Evolutionary conservation across 2,329 filamentous ascomycete genomes (phyloP), one percentile per base, ranked within the genome.

Genomic region (Canariomyces notabilis): DNA sequence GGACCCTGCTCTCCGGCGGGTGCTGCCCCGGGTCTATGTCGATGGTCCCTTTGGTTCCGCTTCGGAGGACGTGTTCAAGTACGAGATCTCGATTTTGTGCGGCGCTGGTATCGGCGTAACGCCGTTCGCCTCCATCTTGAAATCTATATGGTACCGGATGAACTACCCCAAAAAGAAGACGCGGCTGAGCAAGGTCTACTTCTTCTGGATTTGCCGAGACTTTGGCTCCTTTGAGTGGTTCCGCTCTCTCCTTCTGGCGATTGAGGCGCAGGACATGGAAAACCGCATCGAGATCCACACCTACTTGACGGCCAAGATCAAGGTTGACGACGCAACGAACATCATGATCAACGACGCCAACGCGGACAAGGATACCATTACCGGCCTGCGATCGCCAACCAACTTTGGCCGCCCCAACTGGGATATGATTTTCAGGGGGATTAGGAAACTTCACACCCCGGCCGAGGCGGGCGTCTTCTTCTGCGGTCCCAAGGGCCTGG

Each of bases 301-400:
- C 1, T 94, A 93, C 64, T 76, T 94, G 47, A 93, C 87, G 2
- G 87, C 87, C 59, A 89, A 86, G 73, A 89, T 91, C 70, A 89
- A 89, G 72, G 78, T 80, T 20, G 86, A 90, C 64, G 87, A 91
- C 61, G 87, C 87, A 40, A 89, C 86, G 37, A 91, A 93, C 69
- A 91, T 93, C 70, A 91, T 91, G 86, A 89, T 91, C 74, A 90
- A 91, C 70, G 86, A 90, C 59, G 86, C 83, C 63, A 87, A 89
- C 61, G 84, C 85, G 55, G 85, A 91, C 63, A 85, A 85, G 66
- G 87, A 93, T 64, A 82, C 87, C 59, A 90, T 93, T 63, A 93
- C 87, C 0, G 87, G 88, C 44, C 76, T 93, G 22, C 77, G 86
- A 39, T 84, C 86, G 44, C 87, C 87, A 16, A 93, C 87, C 35